Conservation (phyloP, 495 filamentous ascomycete species). For the Lichina pygmaea region DNA sequence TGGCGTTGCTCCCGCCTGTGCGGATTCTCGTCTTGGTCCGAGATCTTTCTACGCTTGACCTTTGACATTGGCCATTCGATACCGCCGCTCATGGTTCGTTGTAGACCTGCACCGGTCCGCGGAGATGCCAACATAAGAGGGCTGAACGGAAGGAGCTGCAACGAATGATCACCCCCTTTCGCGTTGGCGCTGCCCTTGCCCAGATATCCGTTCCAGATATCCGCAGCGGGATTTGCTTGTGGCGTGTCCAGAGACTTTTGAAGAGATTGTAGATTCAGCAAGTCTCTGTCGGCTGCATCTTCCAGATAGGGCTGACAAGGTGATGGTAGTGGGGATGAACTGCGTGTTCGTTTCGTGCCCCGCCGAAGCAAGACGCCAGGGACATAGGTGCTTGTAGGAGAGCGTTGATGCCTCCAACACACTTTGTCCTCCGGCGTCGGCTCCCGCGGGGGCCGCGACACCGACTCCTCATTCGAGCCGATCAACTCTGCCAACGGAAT, state of each 20-base stretch:
- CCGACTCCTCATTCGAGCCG: constrained; percentile 32
- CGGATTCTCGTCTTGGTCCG: neutral
- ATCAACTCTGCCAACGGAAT: constrained; percentile 61
- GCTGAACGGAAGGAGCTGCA: constrained; percentile 1
- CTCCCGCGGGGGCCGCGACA: constrained; percentile 6
- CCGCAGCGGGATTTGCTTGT: constrained; percentile 53
- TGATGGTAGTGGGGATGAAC: constrained; percentile 57
- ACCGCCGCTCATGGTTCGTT: constrained; percentile 50
- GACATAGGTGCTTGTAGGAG: constrained; percentile 7
- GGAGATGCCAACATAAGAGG: neutral
- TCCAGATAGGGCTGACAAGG: constrained; percentile 25
- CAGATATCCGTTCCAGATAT: constrained; percentile 67
- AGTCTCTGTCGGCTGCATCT: constrained; percentile 14
- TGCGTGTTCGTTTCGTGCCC: constrained; percentile 45
- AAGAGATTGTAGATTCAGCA: constrained; percentile 22
- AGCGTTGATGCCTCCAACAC: constrained; percentile 32
- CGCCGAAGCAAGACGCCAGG: constrained; percentile 20
- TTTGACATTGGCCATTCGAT: constrained; percentile 26
- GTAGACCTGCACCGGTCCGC: constrained; percentile 15
- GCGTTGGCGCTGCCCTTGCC: neutral
- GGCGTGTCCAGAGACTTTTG: constrained; percentile 40
- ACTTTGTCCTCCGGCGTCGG: constrained; percentile 32
- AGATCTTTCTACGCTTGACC: constrained; percentile 22
- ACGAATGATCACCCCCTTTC: constrained; percentile 2
- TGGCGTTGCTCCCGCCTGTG: neutral